Percentiles rank a stretch among this genome's conserved stretches.
Conservation (phyloP, 805 yeast genomes). For the Nakazawaea sp. region DNA sequence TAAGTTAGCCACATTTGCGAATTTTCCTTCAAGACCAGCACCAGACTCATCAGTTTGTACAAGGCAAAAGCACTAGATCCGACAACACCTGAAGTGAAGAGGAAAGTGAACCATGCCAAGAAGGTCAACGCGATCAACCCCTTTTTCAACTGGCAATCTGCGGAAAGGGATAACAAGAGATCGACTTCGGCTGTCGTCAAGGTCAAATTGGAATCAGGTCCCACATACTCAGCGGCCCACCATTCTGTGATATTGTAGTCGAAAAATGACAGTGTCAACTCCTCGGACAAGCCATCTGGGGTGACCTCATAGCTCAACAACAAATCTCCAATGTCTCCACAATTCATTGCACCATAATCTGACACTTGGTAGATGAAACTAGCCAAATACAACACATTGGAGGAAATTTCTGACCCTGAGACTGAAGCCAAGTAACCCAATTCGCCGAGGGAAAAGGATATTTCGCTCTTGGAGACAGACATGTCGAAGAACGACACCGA, state of each 20-base stretch:
- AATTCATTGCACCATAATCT: background rate
- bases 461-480: too few species aligned
- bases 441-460: too few species aligned
- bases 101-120: background rate
- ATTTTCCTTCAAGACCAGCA: too few species aligned
- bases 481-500: too few species aligned
- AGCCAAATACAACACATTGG: background rate
- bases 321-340: background rate
- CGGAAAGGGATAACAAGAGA: background rate
- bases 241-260: background rate
- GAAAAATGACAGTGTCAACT: background rate
- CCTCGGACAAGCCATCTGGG: background rate
- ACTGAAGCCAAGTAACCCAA: too few species aligned
- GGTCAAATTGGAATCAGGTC: constrained; percentile 3
- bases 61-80: background rate
- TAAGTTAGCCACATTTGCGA: too few species aligned
- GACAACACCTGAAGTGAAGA: background rate
- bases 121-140: constrained; percentile 3
- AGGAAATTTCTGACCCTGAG: background rate
- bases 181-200: background rate
- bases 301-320: background rate
- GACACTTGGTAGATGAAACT: background rate
- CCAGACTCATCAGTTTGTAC: too few species aligned
- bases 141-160: constrained; percentile 7
- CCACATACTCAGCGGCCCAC: too few species aligned